These are phyloP conservation scores for Fusarium chuoi DNA, from an alignment of 2,329 filamentous ascomycete species.

Conservation along the genomic window DNA sequence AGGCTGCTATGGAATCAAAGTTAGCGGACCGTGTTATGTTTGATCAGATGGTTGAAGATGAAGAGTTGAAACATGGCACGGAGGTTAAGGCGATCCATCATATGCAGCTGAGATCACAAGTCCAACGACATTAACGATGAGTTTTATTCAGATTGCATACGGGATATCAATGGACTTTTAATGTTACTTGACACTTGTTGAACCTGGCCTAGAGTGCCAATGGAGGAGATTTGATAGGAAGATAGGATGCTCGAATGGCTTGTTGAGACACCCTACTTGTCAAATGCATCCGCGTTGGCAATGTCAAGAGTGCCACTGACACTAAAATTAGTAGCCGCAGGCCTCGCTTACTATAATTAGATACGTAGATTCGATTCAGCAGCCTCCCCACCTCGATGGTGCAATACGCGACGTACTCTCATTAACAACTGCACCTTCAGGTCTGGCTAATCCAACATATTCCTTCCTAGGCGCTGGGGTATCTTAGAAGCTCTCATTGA, in stretches of 20 bases:
- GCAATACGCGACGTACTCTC: not conserved
- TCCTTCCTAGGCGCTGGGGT: not conserved
- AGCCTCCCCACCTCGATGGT: not conserved
- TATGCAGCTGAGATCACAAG: not conserved
- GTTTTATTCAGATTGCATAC: not conserved
- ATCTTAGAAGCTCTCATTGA: not conserved
- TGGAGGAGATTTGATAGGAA: not conserved
- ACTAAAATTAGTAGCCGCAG: not conserved
- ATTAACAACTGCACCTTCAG: not conserved
- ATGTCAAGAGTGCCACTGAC: not conserved
- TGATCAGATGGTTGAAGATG: conserved; percentile 28
- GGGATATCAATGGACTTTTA: not conserved
- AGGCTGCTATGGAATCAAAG: not conserved
- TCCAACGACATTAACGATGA: not conserved
- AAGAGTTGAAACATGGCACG: not conserved
- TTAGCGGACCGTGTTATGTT: conserved; percentile 25
- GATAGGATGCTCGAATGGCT: not conserved
- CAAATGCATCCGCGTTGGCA: not conserved
- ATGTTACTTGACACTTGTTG: not conserved
- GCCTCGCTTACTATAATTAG: not conserved
- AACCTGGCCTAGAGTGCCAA: not conserved
- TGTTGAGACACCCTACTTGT: not conserved
- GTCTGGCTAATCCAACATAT: not conserved
- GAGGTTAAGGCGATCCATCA: not conserved
- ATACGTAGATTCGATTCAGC: not conserved